Evolutionary conservation across 169 alveolate genomes (phyloP), one percentile per base, ranked within the genome.

Genomic region (Babesia bovis): DNA sequence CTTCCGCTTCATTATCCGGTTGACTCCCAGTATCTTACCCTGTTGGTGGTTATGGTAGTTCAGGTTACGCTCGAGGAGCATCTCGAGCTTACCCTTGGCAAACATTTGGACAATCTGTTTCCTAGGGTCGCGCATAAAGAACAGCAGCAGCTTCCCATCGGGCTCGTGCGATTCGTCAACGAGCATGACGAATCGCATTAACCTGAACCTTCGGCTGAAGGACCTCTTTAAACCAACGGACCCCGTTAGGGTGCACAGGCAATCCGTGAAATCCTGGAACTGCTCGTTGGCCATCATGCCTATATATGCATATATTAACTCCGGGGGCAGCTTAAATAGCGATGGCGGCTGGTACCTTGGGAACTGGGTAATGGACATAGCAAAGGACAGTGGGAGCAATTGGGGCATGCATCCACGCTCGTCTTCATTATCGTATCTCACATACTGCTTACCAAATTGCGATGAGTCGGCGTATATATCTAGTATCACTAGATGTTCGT

Each of bases 371-470:
- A 79, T 59, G 7, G 83, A 41, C 67, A 69, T 69, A 19, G 87
- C 79, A 41, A 79, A 79, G n/a, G 73, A 36, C 5, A 79, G 70
- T 4, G 87, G 87, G 40, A 45, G 21, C 28, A 79, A 44, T 28
- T 59, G 66, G 9, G 79, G 79, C 26, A 30, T 30, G 42, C 77
- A 69, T 15, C 42, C 35, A 13, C 66, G 40, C 15, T 69, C 87
- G 44, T 69, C 30, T 15, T 68, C 76, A 41, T 56, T 79, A 35
- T 42, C 69, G 57, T 69, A 70, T 49, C 83, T 33, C 4, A 69
- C 69, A 68, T 79, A 66, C 25, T 79, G 82, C 19, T 71, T 79
- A 12, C 87, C 87, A 47, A 28, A 69, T 55, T 66, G 72, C 21
- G 70, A 42, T 9, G 72, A 38, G 33, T 69, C 83, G 41, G 61